Evolutionary conservation across 371 early-diverging fungal genomes (phyloP).

Genomic region (Mortierella sp.): DNA sequence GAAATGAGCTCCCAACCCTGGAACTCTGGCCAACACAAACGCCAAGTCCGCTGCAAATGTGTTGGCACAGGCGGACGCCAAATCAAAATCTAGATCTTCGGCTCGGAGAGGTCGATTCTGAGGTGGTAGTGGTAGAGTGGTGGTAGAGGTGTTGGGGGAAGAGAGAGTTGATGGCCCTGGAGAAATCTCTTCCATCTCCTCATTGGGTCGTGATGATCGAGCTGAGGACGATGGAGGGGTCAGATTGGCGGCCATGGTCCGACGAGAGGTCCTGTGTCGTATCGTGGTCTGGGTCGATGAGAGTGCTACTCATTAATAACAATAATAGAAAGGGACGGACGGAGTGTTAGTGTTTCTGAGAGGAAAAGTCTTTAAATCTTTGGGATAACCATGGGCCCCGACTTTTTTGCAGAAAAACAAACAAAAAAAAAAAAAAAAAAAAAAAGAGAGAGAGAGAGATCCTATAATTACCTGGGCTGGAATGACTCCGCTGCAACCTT

Average conservation of each 20-base stretch:
- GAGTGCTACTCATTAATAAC: no score
- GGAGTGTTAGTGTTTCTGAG: no score
- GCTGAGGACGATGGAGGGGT: neutral
- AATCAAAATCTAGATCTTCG: conserved; percentile 44
- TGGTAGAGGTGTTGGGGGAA: neutral
- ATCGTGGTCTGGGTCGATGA: no score
- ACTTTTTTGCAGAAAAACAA: no score
- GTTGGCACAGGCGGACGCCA: conserved; percentile 50
- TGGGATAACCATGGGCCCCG: no score
- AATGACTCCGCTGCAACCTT: conserved; percentile 26
- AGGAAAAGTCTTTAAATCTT: no score
- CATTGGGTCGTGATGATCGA: neutral
- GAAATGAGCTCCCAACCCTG: conserved; percentile 48
- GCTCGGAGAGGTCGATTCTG: conserved; percentile 10
- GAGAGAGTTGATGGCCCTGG: neutral
- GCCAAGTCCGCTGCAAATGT: conserved; percentile 50
- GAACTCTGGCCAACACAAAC: conserved; percentile 46
- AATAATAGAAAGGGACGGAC: no score
- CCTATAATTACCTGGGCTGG: conserved; percentile 21
- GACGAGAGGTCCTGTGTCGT: neutral
- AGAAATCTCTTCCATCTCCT: neutral
- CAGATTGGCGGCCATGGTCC: conserved; percentile 1
- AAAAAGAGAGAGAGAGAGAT: no score
- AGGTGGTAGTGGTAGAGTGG: conserved; percentile 6
- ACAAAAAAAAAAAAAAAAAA: no score